A percentile compares a stretch with the other conserved stretches of the same genome.
Evolutionary conservation across 1,284 basidiomycete genomes (phyloP).

Genomic region (Marasmius fiardii): DNA sequence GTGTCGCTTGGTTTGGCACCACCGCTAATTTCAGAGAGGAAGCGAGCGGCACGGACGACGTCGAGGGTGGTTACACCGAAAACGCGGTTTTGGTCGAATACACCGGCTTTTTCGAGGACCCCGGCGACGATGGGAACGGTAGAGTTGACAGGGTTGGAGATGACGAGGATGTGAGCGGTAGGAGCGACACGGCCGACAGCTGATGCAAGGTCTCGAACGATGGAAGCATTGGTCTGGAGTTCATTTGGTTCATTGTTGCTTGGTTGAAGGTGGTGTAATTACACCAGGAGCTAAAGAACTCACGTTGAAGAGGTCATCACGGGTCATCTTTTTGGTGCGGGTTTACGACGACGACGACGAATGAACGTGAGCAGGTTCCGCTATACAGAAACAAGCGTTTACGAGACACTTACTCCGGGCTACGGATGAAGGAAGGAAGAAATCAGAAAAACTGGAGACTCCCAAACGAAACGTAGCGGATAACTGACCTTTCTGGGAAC

Average conservation of each 20-base stretch:
- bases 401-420: conserved; percentile 64
- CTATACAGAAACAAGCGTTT: conserved; percentile 7
- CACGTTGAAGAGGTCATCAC: conserved; percentile 99
- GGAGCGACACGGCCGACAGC: conserved; percentile 87
- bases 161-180: conserved; percentile 90
- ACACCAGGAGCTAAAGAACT: conserved; percentile 33
- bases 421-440: conserved; percentile 29
- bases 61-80: conserved; percentile 97
- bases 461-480: conserved; percentile 4
- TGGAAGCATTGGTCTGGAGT: conserved; percentile 84
- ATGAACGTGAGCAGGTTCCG: not conserved
- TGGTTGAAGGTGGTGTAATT: conserved; percentile 1
- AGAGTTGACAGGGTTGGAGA: conserved; percentile 95
- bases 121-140: conserved; percentile 97
- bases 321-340: conserved; percentile 86
- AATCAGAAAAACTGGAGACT: conserved; percentile 29
- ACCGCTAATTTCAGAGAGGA: conserved; percentile 81
- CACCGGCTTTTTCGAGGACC: conserved; percentile 90
- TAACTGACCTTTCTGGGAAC: conserved; percentile 84
- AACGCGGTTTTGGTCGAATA: conserved; percentile 81
- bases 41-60: conserved; percentile 95
- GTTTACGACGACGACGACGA: conserved; percentile 30
- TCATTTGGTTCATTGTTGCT: not conserved
- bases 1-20: conserved; percentile 65
- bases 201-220: conserved; percentile 93